Evolutionary conservation across 2,329 filamentous ascomycete genomes (phyloP).

Genomic region (Aaosphaeria arxii): DNA sequence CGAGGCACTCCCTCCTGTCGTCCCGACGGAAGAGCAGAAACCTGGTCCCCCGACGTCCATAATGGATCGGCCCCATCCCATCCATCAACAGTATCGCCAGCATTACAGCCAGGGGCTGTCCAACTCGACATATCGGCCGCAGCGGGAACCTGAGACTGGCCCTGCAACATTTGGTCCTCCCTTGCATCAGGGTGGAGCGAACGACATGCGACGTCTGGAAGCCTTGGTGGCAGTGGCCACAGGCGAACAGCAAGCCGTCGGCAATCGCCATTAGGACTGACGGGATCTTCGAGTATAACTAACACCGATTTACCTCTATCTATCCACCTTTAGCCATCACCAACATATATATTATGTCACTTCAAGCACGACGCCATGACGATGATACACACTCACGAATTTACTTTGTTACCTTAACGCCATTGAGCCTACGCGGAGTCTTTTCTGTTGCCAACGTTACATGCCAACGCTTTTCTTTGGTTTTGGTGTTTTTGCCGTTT

Average conservation of each 20-base stretch:
- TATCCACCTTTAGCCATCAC: background rate
- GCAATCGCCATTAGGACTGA: slow-evolving; percentile 18
- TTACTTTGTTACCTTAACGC: slow-evolving; percentile 5
- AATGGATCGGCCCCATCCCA: slow-evolving; percentile 35
- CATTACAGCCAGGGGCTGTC: slow-evolving; percentile 29
- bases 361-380: slow-evolving; percentile 13
- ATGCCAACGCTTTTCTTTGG: slow-evolving; percentile 3
- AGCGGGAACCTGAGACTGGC: slow-evolving; percentile 27
- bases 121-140: slow-evolving; percentile 22
- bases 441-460: slow-evolving; percentile 4
- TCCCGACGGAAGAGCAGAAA: slow-evolving; percentile 41
- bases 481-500: slow-evolving; percentile 5
- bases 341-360: background rate
- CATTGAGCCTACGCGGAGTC: background rate
- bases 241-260: slow-evolving; percentile 47
- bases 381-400: slow-evolving; percentile 9
- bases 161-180: slow-evolving; percentile 29
- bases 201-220: slow-evolving; percentile 57
- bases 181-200: slow-evolving; percentile 33
- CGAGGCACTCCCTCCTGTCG: slow-evolving; percentile 41
- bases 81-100: slow-evolving; percentile 25
- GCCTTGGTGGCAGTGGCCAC: slow-evolving; percentile 65
- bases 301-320: background rate
- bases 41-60: slow-evolving; percentile 24
- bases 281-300: background rate